Evolutionary conservation across 805 yeast species (phyloP).

Genomic region (Lipomyces yamadae): DNA sequence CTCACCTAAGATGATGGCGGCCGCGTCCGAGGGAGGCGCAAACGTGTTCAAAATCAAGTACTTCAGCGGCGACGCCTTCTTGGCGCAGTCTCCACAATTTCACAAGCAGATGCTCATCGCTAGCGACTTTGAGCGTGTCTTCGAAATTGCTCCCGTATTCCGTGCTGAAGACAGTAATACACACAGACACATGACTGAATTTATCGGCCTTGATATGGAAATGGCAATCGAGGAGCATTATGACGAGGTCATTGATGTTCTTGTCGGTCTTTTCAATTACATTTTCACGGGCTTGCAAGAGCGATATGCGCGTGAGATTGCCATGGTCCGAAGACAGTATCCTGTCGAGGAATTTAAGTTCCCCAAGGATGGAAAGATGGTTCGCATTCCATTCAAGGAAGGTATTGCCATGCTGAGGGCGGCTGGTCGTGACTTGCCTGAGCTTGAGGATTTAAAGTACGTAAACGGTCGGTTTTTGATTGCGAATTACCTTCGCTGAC

Average conservation of each 20-base stretch:
- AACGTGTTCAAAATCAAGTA: constrained; percentile 93
- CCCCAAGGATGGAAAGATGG: constrained; percentile 94
- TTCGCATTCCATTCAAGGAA: constrained; percentile 83
- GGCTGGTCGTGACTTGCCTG: constrained; percentile 71
- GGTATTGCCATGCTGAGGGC: constrained; percentile 86
- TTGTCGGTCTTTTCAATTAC: constrained; percentile 78
- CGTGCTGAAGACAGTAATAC: constrained; percentile 99
- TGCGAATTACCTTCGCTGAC: neutral
- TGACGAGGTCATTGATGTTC: constrained; percentile 76
- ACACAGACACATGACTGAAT: constrained; percentile 99
- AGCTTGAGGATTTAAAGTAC: constrained; percentile 37
- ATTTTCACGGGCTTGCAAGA: constrained; percentile 82
- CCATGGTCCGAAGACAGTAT: constrained; percentile 86
- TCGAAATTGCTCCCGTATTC: constrained; percentile 96
- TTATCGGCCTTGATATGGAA: constrained; percentile 95
- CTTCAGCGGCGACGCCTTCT: constrained; percentile 88
- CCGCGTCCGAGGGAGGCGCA: constrained; percentile 98
- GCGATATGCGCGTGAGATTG: constrained; percentile 83
- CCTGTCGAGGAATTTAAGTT: constrained; percentile 97
- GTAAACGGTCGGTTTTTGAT: neutral
- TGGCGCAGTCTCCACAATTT: constrained; percentile 98
- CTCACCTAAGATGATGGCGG: constrained; percentile 93
- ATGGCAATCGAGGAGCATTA: constrained; percentile 98
- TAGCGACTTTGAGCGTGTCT: constrained; percentile 95
- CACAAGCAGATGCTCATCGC: constrained; percentile 98